Percentiles rank a stretch among this genome's conserved stretches.
Conservation (phyloP, 208 protist genomes). For the Acanthamoeba rhysodes region DNA sequence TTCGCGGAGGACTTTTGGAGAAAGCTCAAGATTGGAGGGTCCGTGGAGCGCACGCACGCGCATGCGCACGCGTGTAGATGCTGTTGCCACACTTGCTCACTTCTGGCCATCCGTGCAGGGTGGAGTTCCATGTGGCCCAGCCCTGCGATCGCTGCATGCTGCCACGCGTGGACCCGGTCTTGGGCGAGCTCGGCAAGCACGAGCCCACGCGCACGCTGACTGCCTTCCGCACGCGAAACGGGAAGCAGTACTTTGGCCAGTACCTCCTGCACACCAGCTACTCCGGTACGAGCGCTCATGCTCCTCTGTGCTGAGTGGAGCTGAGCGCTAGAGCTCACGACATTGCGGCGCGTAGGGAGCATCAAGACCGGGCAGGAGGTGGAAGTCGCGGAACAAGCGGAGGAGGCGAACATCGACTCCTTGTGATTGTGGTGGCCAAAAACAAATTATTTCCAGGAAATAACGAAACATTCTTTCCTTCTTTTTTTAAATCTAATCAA, state of each 20-base stretch:
- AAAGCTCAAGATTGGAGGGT: slow-evolving; percentile 39
- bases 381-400: neutral
- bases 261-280: neutral
- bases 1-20: slow-evolving; percentile 43
- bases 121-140: neutral
- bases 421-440: neutral
- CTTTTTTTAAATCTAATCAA: too few species aligned
- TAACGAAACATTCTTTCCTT: neutral
- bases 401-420: neutral
- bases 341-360: neutral
- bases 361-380: slow-evolving; percentile 21
- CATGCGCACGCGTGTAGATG: too few species aligned
- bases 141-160: slow-evolving; percentile 34
- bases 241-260: slow-evolving; percentile 52
- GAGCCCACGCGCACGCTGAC: slow-evolving; percentile 11
- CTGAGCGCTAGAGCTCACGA: neutral
- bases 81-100: too few species aligned
- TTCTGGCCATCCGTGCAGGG: neutral
- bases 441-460: neutral
- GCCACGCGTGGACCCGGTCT: neutral
- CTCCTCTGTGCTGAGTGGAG: neutral
- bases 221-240: neutral
- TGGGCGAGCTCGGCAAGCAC: neutral
- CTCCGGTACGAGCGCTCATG: neutral
- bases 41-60: neutral